Base-by-base conservation (phyloP, 441 rosid species). In the Gossypium davidsonii region DNA sequence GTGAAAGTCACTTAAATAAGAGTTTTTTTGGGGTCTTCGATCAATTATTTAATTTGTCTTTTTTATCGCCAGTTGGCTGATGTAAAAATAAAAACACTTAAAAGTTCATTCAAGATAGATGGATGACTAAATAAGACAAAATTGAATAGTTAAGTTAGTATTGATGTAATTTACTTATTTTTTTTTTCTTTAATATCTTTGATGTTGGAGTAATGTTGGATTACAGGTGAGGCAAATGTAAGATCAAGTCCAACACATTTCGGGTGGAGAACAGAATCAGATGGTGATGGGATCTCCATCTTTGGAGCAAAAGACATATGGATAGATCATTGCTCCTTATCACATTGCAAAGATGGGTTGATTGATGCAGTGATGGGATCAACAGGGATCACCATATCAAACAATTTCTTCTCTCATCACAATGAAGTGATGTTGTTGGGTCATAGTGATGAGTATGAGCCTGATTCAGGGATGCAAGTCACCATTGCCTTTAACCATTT, bases 401-500 rank as follows among this genome's bases (percentile, higher is more conserved):
- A 91, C 89, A 91, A 90, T 78, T 89, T 68, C 76, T 91, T 93
- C 71, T 91, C 93, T 62, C 98, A 93, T 74, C 98, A 93, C 84
- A 90, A 91, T 28, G 97, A 93, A 78, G 98, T 93, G 76, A 93
- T 93, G 97, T 79, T 93, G 51, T 82, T 93, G 63, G 98, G 98
- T 55, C 98, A 93, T 79, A 90, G 94, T 66, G 98, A 93, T 17
- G 87, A 79, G 61, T 93, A 89, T 75, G 67, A 78, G 77, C 97
- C 98, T 0, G 98, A 93, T 73, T 79, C 91, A 0, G 91, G 91
- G 18, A 93, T 93, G 98, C 98, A 93, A 66, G 92, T 93, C 72
- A 93, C 98, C 25, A 93, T 93, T 4, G 96, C 98, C 0, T 93
- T 93, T 66, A 93, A 93, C 80, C 97, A 94, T 76, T 94, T 94